Base-by-base conservation (phyloP, 2,329 filamentous ascomycete species). In the Domatiomyces globalis region DNA sequence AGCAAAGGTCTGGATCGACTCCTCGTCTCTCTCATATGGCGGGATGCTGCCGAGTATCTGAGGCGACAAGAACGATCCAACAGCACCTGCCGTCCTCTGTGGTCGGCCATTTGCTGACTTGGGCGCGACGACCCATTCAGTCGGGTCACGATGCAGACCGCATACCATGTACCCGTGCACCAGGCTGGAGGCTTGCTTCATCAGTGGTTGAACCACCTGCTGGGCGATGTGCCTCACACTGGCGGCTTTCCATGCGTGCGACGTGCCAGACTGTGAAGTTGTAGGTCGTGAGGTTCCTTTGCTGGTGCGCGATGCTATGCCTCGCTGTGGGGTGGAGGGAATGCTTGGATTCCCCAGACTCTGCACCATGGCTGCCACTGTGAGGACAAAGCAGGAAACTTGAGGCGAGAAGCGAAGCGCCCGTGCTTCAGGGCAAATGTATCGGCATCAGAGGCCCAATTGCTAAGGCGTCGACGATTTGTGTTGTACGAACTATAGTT, bases 121-220 rank as follows among this genome's bases (percentile, higher is more conserved):
- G 0, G 90, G 89, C 50, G 90, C 90, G 74, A 90, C 94, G 50
- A 95, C 87, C 90, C 90, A 96, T 81, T 96, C 92, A 46, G 90
- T 94, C 4, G 90, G 90, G 70, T 96, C 90, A 33, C 90, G 80
- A 56, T 90, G 90, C 59, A 96, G 90, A 79, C 90, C 90, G 63
- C 90, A 96, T 39, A 96, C 90, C 87, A 96, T 94, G 71, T 96
- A 96, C 58, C 92, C 90, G 79, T 96, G 90, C 29, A 92, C 96
- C 58, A 96, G 78, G 0, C 27, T 47, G 33, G 33, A 10, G 33
- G 33, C 10, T 39, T 39, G 33, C 33, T 39, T 39, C 33, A 15
- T 15, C 12, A 39, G 33, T 5, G 33, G 33, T 15, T 39, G 10
- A 39, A 39, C 33, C 10, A 39, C 33, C 33, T 39, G 33, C 33